Conservation (phyloP, 208 protist genomes). For the Trypanosoma vivax region DNA sequence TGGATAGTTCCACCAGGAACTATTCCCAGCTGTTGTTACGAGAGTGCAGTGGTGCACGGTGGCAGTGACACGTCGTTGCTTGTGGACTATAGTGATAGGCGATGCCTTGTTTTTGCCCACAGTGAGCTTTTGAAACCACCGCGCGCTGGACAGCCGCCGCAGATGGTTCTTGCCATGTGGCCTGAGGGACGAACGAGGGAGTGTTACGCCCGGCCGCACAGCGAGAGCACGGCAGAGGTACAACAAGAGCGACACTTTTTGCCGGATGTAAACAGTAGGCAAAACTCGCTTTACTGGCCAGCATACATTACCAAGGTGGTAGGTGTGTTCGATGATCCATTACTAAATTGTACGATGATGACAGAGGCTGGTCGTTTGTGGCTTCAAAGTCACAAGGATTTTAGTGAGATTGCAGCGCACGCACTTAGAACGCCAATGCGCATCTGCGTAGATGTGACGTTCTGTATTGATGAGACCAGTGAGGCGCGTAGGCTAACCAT, state of each 20-base stretch:
- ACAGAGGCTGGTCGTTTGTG: conserved; percentile 19
- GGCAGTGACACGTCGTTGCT: conserved; percentile 2
- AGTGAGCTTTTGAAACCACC: conserved; percentile 32
- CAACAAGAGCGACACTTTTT: background rate
- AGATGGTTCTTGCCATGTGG: conserved; percentile 51
- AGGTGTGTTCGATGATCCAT: conserved; percentile 37
- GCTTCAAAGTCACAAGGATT: conserved; percentile 39
- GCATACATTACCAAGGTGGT: conserved; percentile 43
- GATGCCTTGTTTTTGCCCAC: conserved; percentile 33
- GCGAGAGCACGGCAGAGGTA: background rate
- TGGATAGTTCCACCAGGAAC: conserved; percentile 42
- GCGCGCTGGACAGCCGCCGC: conserved; percentile 6
- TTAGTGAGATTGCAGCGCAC: conserved; percentile 34
- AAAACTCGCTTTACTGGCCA: conserved; percentile 56
- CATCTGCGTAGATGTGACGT: conserved; percentile 60
- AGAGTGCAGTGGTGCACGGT: conserved; percentile 7
- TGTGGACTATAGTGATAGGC: conserved; percentile 30
- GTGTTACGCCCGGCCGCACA: background rate
- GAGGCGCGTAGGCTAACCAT: conserved; percentile 29
- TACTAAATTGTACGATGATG: conserved; percentile 21
- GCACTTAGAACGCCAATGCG: conserved; percentile 40
- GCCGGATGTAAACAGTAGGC: conserved; percentile 6
- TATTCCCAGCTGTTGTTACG: conserved; percentile 20
- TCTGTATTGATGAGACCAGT: conserved; percentile 60
- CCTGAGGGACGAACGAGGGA: conserved; percentile 19